Evolutionary conservation across 352 stramenopile genomes (phyloP).

Genomic region (Phytophthora syringae): DNA sequence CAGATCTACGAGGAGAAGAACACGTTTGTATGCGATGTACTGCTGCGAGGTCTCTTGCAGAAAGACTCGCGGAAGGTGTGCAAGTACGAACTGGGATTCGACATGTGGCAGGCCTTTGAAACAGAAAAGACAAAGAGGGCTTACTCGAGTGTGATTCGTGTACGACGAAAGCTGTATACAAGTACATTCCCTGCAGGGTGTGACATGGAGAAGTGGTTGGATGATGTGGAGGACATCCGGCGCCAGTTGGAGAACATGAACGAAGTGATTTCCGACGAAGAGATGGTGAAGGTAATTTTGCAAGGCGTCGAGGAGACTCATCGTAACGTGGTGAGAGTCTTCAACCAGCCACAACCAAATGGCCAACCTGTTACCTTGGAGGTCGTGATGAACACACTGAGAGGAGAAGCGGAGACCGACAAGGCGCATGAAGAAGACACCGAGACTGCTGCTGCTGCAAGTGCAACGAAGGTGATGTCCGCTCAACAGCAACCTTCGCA

Average conservation of each 20-base stretch:
- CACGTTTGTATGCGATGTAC: neutral
- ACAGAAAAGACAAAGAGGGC: constrained; percentile 5
- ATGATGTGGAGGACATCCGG: neutral
- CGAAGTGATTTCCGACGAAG: neutral
- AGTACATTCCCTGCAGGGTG: too few relatives aligned
- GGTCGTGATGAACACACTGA: neutral
- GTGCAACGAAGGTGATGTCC: neutral
- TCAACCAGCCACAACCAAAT: neutral
- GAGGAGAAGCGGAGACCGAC: neutral
- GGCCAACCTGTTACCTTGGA: constrained; percentile 1
- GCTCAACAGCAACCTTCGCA: neutral
- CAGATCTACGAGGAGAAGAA: constrained; percentile 1
- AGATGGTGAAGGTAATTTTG: constrained; percentile 4
- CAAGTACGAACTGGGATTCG: neutral
- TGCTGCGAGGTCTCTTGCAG: constrained; percentile 1
- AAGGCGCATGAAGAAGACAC: neutral
- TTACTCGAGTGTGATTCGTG: neutral
- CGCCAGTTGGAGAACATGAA: neutral
- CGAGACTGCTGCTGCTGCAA: neutral
- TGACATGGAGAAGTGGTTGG: constrained; percentile 7
- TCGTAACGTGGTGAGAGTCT: neutral
- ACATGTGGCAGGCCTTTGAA: constrained; percentile 10
- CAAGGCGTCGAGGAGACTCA: neutral
- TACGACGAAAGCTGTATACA: constrained; percentile 1
- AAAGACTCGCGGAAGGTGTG: constrained; percentile 1